Base-by-base conservation (phyloP, 805 yeast genomes). In the Myxozyma kluyveri region DNA sequence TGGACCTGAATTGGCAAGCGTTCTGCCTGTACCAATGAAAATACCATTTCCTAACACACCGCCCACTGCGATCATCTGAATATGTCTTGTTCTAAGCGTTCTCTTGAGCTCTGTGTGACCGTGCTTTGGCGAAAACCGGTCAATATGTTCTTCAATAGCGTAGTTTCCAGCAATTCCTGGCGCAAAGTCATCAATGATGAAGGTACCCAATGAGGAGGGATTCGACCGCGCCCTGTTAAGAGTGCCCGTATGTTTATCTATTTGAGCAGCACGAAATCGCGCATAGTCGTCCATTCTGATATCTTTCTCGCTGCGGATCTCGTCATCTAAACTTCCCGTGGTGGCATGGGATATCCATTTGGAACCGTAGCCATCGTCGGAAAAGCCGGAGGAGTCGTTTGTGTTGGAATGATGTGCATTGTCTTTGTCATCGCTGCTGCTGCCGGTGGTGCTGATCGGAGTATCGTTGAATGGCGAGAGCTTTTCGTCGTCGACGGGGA, bases 1-100 rank as follows among this genome's bases (percentile, higher is more conserved):
- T 2, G 86, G 84, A 3, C 65, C 65, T 57, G 82, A 80, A 27
- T 71, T 67, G 29, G 69, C 65, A 57, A 85, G 73, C 2, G 85
- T 77, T 18, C 72, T 68, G 36, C 88, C 88, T 12, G 81, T 72
- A 61, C 89, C 88, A 45, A 85, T 82, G 58, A 85, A 79, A 50
- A 84, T 68, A 65, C 91, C 90, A 2, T 88, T 82, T 59, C 91
- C 91, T 45, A 84, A 80, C 60, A 84, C 80, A 31, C 88, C 85
- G 29, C 88, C 88, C 38, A 85, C 75, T 36, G 88, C 83, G 61
- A 85, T 83, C 83, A 86, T 79, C 54, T 82, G 80, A 63, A 85
- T 72, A 67, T 84, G 90, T 63, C 88, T 74, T 4, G 73, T 60
- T 56, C 67, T 68, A 47, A 76, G 72, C 6, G 74, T 66, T 58